A percentile compares a stretch with the other conserved stretches of the same genome.
phyloP scores from a whole-genome alignment of 192 early-diverging fungal genomes.

The Backusella tuberculispora region DNA sequence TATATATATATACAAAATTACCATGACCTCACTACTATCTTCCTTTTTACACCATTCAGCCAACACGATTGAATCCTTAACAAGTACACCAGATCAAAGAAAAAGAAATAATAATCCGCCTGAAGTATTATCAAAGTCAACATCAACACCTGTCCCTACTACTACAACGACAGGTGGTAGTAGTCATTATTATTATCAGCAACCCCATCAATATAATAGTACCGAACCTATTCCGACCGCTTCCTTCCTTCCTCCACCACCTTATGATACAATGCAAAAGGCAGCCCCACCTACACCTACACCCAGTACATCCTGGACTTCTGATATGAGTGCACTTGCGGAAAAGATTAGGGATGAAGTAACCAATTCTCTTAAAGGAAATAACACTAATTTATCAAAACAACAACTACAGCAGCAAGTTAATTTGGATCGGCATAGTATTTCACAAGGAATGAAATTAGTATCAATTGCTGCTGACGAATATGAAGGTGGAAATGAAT shows the following conservation, averaged over 20 bases:
- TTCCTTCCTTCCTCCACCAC: constrained; percentile 1
- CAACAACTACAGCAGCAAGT: background rate
- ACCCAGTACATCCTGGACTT: constrained; percentile 24
- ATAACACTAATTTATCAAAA: background rate
- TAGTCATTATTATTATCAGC: background rate
- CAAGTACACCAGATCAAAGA: background rate
- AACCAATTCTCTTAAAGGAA: background rate
- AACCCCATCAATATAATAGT: background rate
- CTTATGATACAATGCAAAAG: constrained; percentile 4
- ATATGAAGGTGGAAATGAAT: constrained; percentile 35
- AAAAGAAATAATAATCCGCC: background rate
- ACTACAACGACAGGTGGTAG: background rate
- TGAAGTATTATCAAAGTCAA: constrained; percentile 5
- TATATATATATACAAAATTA: background rate
- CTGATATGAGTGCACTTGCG: constrained; percentile 4
- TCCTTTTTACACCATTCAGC: constrained; percentile 22
- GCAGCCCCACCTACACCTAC: background rate
- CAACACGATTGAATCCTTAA: constrained; percentile 15
- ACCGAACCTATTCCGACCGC: constrained; percentile 2
- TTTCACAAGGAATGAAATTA: constrained; percentile 32
- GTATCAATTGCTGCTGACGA: constrained; percentile 37
- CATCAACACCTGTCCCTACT: background rate
- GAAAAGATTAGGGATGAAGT: constrained; percentile 14
- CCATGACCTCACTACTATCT: constrained; percentile 21
- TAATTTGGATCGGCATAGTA: constrained; percentile 26